phyloP scores from a whole-genome alignment of 2,329 filamentous ascomycete species.

The Diplocarpon rosae region DNA sequence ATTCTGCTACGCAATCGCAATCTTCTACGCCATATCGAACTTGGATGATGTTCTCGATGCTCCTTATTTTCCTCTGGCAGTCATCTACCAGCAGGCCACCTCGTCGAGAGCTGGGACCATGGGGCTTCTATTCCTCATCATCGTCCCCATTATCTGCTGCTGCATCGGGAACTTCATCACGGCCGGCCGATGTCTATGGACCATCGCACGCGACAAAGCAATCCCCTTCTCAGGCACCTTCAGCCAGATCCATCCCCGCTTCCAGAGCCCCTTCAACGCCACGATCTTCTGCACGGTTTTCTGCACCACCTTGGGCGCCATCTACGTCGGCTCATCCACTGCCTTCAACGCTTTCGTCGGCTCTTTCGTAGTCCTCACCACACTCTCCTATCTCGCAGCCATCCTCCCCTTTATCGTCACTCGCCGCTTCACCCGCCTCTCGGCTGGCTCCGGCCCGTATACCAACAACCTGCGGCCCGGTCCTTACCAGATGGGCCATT shows the following conservation, averaged over 20 bases:
- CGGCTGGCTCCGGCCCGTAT: constrained; percentile 6
- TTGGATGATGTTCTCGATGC: constrained; percentile 41
- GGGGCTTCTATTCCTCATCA: constrained; percentile 41
- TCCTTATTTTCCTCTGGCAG: constrained; percentile 50
- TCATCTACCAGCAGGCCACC: constrained; percentile 53
- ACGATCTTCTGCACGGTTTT: constrained; percentile 39
- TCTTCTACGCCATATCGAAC: constrained; percentile 46
- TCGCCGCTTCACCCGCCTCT: constrained; percentile 23
- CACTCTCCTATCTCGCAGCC: constrained; percentile 49
- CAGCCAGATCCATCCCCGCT: constrained; percentile 34
- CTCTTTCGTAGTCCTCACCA: constrained; percentile 43
- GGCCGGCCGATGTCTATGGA: constrained; percentile 51
- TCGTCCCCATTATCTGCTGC: constrained; percentile 40
- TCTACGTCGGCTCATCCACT: constrained; percentile 55
- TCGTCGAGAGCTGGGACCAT: constrained; percentile 39
- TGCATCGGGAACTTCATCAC: constrained; percentile 48
- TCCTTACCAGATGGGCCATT: constrained; percentile 43
- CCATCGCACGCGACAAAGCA: constrained; percentile 45
- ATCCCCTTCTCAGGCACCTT: constrained; percentile 41
- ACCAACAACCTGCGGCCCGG: constrained; percentile 38
- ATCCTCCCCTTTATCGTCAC: constrained; percentile 47
- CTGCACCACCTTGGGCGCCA: constrained; percentile 46
- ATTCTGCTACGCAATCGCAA: constrained; percentile 39
- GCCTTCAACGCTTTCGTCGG: constrained; percentile 59
- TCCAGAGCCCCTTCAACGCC: constrained; percentile 43